Evolutionary conservation across 1,139 yeast species (phyloP), one percentile per base, ranked within the genome.

Genomic region (Cylindricascospora bacillispora): DNA sequence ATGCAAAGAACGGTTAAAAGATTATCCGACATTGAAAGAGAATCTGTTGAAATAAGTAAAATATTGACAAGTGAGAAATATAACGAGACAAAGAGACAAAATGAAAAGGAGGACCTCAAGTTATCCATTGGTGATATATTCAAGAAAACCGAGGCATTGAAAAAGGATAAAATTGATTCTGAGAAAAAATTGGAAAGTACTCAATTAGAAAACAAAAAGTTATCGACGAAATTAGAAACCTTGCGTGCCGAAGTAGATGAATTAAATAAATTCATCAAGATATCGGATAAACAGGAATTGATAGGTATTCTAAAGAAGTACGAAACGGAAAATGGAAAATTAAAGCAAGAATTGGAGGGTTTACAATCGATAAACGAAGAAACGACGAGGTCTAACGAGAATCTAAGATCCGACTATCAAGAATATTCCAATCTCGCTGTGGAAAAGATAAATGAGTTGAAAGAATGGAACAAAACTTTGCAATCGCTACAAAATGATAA

Each of bases 341-440:
- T 12, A 27, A 27, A 13, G 13, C 22, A 26, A 1, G 38, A 38
- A 10, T 36, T 43, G 2, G 41, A 35, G 2, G 31, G 33, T 3
- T 43, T 63, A 14, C 41, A 43, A n/a, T 37, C 35, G 2, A 65
- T 47, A 33, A 54, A 55, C 30, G 42, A 45, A 1, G 47, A 47
- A 21, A 43, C 59, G 15, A 43, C 44, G 4, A 40, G 39, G 3
- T 62, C 57, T 29, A 62, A 63, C 34, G 76, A 70, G 19, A 30
- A 39, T 0, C 44, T 65, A 6, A 56, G 82, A 35, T 39, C 39
- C 2, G 46, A 60, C 25, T 77, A 77, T 44, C 85, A 75, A 49
- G 43, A 46, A 4, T 54, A 56, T 19, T 73, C 82, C 0, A 55
- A 72, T 0, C 55, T 53, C 13, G 83, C 83, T 0, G 78, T 74